Evolutionary conservation across 805 yeast genomes (phyloP), one percentile per base, ranked within the genome.

Genomic region (Yamadazyma phyllophila): DNA sequence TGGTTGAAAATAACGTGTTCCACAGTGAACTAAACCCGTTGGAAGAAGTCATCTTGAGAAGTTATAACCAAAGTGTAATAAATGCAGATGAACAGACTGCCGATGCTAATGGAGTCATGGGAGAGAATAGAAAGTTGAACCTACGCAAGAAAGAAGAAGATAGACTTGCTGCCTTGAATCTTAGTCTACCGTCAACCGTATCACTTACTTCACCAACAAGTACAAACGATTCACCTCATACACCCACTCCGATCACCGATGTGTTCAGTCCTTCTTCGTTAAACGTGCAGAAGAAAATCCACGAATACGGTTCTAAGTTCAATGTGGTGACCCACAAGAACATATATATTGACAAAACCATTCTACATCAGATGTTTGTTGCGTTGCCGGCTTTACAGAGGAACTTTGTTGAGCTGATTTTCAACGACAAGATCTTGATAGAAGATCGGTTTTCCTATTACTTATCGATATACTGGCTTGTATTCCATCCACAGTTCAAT

Each of bases 401-500:
- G n/a, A 53, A 52, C 6, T 40, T 45, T 11, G 54, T 76, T 35
- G 58, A 63, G 7, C 62, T 53, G 4, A 47, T 62, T 7, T 67
- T 63, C 45, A 50, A 44, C 4, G 56, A 62, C 41, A 57, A 58
- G 54, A 37, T 45, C 7, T 36, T 29, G 9, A 17, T 61, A 27
- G 63, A 68, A 49, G 64, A 63, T 50, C 43, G 73, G 41, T 51
- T 73, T 43, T 57, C 77, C 12, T 60, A 67, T 60, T 63, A 59
- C 53, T 52, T 63, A 32, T 67, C 56, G 49, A 63, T 54, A 7
- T 83, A 80, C 57, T 83, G 88, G 88, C 62, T 65, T 31, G 69
- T 73, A 11, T 81, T 80, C 54, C 84, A 82, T 55, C 78, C 81
- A 0, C 78, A 81, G 51, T 79, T 77, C 48, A 76, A 85, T 1